Conservation (phyloP, 139 green algal species). For the Desmodesmus armatus region DNA sequence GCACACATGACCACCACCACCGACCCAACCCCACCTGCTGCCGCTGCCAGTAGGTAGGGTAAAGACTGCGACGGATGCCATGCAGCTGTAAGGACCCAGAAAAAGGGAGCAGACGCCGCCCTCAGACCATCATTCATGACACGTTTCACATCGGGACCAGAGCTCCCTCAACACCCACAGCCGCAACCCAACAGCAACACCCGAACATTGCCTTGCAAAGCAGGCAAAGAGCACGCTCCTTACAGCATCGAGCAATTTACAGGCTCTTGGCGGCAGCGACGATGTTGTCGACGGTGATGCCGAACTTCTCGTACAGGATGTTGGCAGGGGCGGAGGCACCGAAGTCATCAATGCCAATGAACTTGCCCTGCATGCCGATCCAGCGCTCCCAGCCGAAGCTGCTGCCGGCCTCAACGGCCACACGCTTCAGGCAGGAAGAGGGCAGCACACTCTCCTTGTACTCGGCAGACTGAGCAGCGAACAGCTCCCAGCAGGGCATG, state of each 20-base stretch:
- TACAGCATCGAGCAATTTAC: no score
- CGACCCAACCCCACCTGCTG: no score
- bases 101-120: no score
- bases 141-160: neutral
- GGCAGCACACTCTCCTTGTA: conserved; percentile 90
- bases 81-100: no score
- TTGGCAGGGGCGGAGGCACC: conserved; percentile 92
- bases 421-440: conserved; percentile 73
- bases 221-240: no score
- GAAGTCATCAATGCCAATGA: conserved; percentile 94
- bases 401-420: conserved; percentile 93
- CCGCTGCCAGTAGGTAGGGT: no score
- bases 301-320: conserved; percentile 96
- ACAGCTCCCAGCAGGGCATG: conserved; percentile 97
- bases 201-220: no score
- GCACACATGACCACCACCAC: no score
- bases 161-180: neutral
- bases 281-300: conserved; percentile 88
- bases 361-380: conserved; percentile 78
- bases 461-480: conserved; percentile 89
- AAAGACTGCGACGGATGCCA: no score
- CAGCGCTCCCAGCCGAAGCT: conserved; percentile 96
- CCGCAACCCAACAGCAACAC: no score
- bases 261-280: conserved; percentile 81
- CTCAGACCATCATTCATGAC: neutral